Percentiles rank a stretch among this genome's conserved stretches.
Evolutionary conservation across 1,139 yeast genomes (phyloP).

Genomic region (Taphrina confusa): DNA sequence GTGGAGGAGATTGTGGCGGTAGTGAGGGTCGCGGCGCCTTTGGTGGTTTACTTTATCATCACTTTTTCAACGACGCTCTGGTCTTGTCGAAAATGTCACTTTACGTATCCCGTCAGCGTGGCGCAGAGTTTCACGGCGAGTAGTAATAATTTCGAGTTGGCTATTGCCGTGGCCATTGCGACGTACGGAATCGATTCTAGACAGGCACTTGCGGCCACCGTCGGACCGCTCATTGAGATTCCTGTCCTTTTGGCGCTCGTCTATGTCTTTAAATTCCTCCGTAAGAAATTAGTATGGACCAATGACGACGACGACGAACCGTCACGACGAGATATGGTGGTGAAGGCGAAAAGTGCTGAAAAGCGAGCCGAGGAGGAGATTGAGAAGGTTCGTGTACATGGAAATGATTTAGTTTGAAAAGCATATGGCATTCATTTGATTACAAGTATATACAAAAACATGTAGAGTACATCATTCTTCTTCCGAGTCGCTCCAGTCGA

Average conservation of each 20-base stretch:
- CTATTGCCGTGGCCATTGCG: constrained; percentile 59
- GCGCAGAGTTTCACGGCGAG: constrained; percentile 63
- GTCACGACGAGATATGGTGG: no score
- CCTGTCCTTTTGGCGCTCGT: constrained; percentile 51
- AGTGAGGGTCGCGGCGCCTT: constrained; percentile 56
- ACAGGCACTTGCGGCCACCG: constrained; percentile 62
- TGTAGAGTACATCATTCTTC: not conserved
- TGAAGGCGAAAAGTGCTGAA: not conserved
- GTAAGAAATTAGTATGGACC: constrained; percentile 38
- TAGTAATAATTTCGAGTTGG: constrained; percentile 58
- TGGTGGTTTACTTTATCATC: constrained; percentile 54
- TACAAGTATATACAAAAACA: not conserved
- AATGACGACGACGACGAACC: no score
- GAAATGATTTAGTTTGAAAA: not conserved
- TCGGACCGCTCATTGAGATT: constrained; percentile 61
- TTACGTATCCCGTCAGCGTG: constrained; percentile 52
- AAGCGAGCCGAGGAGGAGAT: not conserved
- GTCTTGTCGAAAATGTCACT: constrained; percentile 43
- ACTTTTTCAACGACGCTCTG: constrained; percentile 54
- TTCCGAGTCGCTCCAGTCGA: constrained; percentile 13
- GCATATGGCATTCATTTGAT: not conserved
- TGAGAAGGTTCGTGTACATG: not conserved
- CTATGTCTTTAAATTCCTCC: constrained; percentile 26
- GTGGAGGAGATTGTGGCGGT: constrained; percentile 56
- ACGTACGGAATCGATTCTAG: constrained; percentile 57